These are phyloP conservation scores for Cryptosporidium bovis DNA, from an alignment of 169 alveolate genomes.

Conservation along the genomic window DNA sequence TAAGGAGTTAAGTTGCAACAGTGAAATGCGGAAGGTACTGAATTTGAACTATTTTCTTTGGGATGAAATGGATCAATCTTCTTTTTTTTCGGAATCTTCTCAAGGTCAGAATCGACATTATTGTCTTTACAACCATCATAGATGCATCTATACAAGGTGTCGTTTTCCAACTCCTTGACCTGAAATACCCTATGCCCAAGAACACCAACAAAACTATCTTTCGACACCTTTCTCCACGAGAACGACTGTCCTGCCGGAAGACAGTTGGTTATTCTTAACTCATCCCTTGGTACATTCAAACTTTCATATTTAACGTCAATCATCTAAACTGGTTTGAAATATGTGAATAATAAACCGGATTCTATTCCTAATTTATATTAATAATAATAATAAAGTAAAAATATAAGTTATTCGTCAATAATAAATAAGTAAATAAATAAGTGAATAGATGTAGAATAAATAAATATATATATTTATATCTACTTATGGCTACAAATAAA, in stretches of 20 bases:
- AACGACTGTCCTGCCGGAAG: conserved; percentile 67
- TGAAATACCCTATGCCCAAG: conserved; percentile 70
- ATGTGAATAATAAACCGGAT: too few species aligned
- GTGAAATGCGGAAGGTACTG: conserved; percentile 4
- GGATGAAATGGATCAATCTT: neutral
- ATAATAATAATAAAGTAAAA: too few species aligned
- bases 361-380: too few species aligned
- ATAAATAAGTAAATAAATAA: too few species aligned
- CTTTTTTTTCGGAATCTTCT: conserved; percentile 37
- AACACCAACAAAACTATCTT: conserved; percentile 50
- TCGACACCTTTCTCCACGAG: conserved; percentile 50
- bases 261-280: conserved; percentile 62
- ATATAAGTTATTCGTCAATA: too few species aligned
- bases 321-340: neutral
- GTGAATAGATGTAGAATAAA: too few species aligned
- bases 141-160: conserved; percentile 50
- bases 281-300: conserved; percentile 14
- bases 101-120: conserved; percentile 8
- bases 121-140: conserved; percentile 13
- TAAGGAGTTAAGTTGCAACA: conserved; percentile 52
- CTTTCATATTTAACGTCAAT: conserved; percentile 29
- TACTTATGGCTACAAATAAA: too few species aligned
- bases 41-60: neutral
- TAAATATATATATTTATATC: too few species aligned
- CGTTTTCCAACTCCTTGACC: conserved; percentile 47